Evolutionary conservation across 306 rosid genomes (phyloP).

Genomic region (Ochetophila trinervis): DNA sequence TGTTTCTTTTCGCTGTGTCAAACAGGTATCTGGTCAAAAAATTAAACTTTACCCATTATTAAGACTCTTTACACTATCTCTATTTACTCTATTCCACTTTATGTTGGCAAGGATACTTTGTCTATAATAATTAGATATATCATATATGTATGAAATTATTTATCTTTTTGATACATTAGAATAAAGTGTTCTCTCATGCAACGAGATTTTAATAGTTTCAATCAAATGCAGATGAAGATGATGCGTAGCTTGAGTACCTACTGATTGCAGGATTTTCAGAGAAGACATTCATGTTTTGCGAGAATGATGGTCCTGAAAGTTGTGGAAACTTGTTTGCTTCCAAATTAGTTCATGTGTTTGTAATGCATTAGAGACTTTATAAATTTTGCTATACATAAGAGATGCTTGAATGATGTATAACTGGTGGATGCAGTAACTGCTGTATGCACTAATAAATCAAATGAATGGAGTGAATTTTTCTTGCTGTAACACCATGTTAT

Average conservation of each 20-base stretch:
- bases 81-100: too few species aligned
- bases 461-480: not conserved
- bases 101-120: too few species aligned
- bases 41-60: too few species aligned
- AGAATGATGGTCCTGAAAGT: conserved; percentile 13
- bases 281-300: conserved; percentile 8
- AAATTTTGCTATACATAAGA: conserved; percentile 26
- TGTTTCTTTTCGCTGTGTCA: too few species aligned
- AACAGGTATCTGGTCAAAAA: too few species aligned
- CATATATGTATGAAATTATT: not conserved
- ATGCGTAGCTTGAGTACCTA: conserved; percentile 34
- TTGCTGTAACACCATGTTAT: not conserved
- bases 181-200: not conserved
- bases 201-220: conserved; percentile 4
- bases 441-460: conserved; percentile 7
- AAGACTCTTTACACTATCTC: too few species aligned
- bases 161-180: not conserved
- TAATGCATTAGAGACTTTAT: conserved; percentile 30
- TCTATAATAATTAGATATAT: too few species aligned
- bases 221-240: conserved; percentile 55
- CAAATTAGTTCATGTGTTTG: conserved; percentile 26
- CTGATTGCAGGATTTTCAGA: conserved; percentile 25
- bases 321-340: conserved; percentile 3
- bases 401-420: not conserved
- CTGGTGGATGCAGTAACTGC: not conserved